These are phyloP conservation scores for Gryganskiella cystojenkinii DNA, from an alignment of 192 early-diverging fungal genomes.

Conservation along the genomic window DNA sequence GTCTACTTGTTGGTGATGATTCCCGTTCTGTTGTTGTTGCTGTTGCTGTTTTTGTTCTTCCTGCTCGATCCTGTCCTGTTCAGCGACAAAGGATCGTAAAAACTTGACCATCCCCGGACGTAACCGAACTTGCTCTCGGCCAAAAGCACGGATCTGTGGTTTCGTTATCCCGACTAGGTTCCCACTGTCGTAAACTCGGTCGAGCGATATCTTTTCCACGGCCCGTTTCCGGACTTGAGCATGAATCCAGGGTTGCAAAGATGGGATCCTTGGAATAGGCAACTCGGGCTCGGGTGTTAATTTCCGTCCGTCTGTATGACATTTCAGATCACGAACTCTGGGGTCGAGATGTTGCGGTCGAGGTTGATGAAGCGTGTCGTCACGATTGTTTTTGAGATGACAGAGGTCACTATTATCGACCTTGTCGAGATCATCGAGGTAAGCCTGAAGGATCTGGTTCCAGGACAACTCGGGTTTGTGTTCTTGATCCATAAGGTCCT, in stretches of 20 bases:
- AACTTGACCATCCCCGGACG: slow-evolving; percentile 34
- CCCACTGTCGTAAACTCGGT: slow-evolving; percentile 42
- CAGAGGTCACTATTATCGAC: slow-evolving; percentile 27
- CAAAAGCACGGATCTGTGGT: slow-evolving; percentile 38
- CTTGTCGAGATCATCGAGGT: slow-evolving; percentile 43
- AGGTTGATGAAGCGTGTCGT: neutral
- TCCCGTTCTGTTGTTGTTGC: neutral
- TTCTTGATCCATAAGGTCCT: too few relatives aligned
- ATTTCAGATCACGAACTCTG: slow-evolving; percentile 15
- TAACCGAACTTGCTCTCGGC: slow-evolving; percentile 20
- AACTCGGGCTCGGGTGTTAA: slow-evolving; percentile 37
- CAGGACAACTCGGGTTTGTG: slow-evolving; percentile 28
- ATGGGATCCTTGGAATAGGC: slow-evolving; percentile 32
- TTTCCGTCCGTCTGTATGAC: slow-evolving; percentile 35
- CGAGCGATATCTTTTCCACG: slow-evolving; percentile 32
- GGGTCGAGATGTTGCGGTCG: slow-evolving; percentile 18
- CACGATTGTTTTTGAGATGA: slow-evolving; percentile 10
- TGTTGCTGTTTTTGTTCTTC: neutral
- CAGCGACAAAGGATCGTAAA: slow-evolving; percentile 25
- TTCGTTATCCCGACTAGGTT: slow-evolving; percentile 32
- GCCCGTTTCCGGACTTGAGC: slow-evolving; percentile 46
- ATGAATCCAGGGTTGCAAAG: slow-evolving; percentile 41
- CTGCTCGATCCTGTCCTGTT: slow-evolving; percentile 5
- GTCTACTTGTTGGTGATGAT: neutral
- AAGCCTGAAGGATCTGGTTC: slow-evolving; percentile 42